These are phyloP conservation scores for Blastobotrys capitulatus DNA, from an alignment of 1,139 yeast genomes.

Conservation along the genomic window DNA sequence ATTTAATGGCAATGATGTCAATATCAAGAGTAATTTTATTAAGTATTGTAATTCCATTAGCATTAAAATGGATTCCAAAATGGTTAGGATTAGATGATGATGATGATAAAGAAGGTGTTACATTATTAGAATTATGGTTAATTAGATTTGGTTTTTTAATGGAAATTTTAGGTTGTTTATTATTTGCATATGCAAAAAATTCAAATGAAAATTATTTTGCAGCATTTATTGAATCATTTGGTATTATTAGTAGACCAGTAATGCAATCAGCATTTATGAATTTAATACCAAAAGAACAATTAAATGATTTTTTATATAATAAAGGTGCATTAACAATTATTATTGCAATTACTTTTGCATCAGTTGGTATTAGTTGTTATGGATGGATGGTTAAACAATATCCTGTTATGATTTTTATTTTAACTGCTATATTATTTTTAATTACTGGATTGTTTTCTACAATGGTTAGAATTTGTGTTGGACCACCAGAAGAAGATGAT, in stretches of 20 bases:
- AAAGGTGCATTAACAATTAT: constrained; percentile 5
- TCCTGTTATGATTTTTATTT: constrained; percentile 2
- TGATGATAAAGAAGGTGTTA: not conserved
- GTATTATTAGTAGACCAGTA: not conserved
- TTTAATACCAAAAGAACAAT: not conserved
- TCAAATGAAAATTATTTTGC: constrained; percentile 1
- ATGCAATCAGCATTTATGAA: constrained; percentile 7
- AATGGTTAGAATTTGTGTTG: not conserved
- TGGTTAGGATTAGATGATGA: not conserved
- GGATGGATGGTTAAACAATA: not conserved
- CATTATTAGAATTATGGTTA: not conserved
- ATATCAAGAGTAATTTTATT: not conserved
- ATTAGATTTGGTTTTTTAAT: not conserved
- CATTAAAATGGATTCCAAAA: not conserved
- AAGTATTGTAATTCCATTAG: not conserved
- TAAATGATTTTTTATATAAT: constrained; percentile 2
- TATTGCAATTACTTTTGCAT: not conserved
- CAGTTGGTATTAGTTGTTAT: not conserved
- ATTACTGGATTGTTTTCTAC: not conserved
- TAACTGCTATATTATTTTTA: not conserved
- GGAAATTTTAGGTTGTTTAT: not conserved
- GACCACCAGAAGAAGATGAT: constrained; percentile 1
- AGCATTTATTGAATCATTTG: constrained; percentile 3
- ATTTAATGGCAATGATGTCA: not conserved
- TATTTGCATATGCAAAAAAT: not conserved